phyloP scores from a whole-genome alignment of 1,284 basidiomycete species.

The Ceratobasidium sp. region DNA sequence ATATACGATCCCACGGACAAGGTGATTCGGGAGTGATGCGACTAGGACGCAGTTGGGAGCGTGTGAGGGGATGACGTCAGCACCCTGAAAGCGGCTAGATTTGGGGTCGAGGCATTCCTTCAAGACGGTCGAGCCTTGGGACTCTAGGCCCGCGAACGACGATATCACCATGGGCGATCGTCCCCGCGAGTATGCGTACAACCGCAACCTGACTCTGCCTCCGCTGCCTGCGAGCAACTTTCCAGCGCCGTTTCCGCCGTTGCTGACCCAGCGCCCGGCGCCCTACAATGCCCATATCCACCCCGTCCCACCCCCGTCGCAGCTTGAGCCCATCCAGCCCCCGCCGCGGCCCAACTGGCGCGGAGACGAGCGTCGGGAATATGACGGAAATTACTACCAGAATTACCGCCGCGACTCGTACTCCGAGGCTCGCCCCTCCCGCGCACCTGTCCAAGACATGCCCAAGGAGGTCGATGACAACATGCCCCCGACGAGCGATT shows the following conservation, averaged over 20 bases:
- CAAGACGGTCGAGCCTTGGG: background rate
- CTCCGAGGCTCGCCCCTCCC: constrained; percentile 21
- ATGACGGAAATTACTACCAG: background rate
- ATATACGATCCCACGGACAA: background rate
- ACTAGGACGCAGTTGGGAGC: background rate
- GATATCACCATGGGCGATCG: background rate
- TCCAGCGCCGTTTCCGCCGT: constrained; percentile 34
- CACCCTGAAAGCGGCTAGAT: background rate
- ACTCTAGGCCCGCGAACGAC: background rate
- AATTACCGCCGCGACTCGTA: constrained; percentile 17
- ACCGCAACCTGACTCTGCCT: constrained; percentile 33
- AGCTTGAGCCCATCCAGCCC: constrained; percentile 34
- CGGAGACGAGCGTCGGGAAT: background rate
- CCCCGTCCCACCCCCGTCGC: constrained; percentile 28
- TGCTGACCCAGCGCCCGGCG: constrained; percentile 29
- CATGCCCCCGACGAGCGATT: constrained; percentile 83
- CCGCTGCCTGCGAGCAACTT: constrained; percentile 25
- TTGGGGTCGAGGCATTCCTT: background rate
- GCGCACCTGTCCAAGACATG: constrained; percentile 5
- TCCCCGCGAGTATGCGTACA: constrained; percentile 2
- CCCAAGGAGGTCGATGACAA: constrained; percentile 40
- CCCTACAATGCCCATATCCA: constrained; percentile 33
- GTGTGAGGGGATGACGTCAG: background rate
- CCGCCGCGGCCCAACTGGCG: constrained; percentile 26
- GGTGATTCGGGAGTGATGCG: background rate